Evolutionary conservation across 345 rosid species (phyloP).

Genomic region (Theobroma cacao): DNA sequence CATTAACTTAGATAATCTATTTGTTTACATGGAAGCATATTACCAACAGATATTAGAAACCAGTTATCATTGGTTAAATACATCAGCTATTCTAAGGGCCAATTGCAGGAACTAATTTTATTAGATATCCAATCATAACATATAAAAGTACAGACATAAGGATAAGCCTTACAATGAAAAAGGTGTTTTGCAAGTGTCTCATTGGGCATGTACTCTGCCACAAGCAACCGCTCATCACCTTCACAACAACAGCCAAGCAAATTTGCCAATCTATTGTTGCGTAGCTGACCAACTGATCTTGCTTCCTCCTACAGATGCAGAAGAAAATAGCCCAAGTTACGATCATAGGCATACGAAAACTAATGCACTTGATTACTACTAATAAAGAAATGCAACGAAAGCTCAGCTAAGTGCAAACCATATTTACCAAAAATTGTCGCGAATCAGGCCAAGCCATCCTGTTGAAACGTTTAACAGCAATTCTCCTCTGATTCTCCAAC

Average conservation of each 20-base stretch:
- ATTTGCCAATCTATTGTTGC: constrained; percentile 75
- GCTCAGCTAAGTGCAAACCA: not conserved
- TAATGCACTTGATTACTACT: not conserved
- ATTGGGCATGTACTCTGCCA: constrained; percentile 86
- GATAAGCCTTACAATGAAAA: constrained; percentile 62
- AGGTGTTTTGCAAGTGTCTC: constrained; percentile 96
- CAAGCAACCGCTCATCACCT: constrained; percentile 82
- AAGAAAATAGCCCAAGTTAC: constrained; percentile 2
- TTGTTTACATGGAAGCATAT: not conserved
- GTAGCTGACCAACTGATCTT: constrained; percentile 78
- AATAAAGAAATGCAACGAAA: not conserved
- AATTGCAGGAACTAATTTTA: not conserved
- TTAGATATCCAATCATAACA: not conserved
- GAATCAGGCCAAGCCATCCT: constrained; percentile 95
- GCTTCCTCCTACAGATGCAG: constrained; percentile 72
- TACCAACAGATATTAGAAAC: not conserved
- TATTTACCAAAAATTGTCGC: constrained; percentile 65
- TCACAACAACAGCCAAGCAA: constrained; percentile 88
- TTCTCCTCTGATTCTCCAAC: constrained; percentile 65
- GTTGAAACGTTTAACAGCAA: constrained; percentile 87
- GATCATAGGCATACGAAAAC: not conserved
- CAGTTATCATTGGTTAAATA: not conserved
- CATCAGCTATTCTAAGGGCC: not conserved
- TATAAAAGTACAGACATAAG: not conserved
- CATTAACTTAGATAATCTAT: not conserved